Evolutionary conservation across 192 early-diverging fungal genomes (phyloP), one percentile per base, ranked within the genome.

Genomic region (Oehlia diaphana): DNA sequence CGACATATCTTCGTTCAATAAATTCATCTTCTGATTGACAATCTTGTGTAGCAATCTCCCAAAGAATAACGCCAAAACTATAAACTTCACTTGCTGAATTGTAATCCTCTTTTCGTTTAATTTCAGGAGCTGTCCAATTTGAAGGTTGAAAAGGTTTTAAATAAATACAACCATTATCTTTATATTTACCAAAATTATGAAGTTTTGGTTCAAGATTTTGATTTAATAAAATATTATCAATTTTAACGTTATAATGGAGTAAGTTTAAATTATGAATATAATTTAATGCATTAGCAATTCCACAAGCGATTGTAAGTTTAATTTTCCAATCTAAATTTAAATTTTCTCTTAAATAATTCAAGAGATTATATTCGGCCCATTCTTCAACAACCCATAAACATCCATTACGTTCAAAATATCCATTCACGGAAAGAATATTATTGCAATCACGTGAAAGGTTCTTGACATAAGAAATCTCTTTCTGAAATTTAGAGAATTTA

Each of bases 231-330:
- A 65, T 13, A 9, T 26, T 65, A 31, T 65, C 64, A 65, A 14
- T 72, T 72, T 26, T 72, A 31, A 72, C 13, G 4, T 72, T 37
- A 28, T 72, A 53, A 49, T 72, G 71, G 2, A 72, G 47, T 50
- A 50, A 28, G 0, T 53, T 31, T 53, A 16, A n/a, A 31, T 50
- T 23, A 53, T 72, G 71, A 72, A 42, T 31, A 72, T 31, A 53
- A 28, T n/a, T 49, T 26, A 72, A 72, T 16, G 71, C 71, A 31
- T 31, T 31, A 33, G 71, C 23, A 53, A 72, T 72, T 19, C 71
- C 71, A 31, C 71, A 49, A 16, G 71, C 21, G 28, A 72, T 72
- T 4, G 23, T 1, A 14, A 72, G 4, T 72, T 72, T 72, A 19
- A 14, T 21, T 31, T 1, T 7, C 44, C 23, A 49, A 53, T 7